Percentiles rank a stretch among this genome's conserved stretches.
Evolutionary conservation across 2,329 filamentous ascomycete genomes (phyloP).

Genomic region (Phialemonium atrogriseum): DNA sequence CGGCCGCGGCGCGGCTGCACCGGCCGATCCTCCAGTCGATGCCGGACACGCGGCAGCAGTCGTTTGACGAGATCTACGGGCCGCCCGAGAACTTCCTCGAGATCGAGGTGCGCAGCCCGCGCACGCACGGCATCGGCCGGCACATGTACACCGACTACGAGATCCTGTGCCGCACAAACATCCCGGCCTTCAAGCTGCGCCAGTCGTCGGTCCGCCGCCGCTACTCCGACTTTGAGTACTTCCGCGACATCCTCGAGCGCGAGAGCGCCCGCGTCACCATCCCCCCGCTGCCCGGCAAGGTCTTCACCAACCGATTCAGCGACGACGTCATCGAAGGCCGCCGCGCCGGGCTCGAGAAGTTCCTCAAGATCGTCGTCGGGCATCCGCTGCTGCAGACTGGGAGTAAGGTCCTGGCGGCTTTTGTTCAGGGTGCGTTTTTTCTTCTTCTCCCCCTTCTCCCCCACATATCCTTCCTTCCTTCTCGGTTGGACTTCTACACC

Average conservation of each 20-base stretch:
- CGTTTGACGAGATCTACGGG: conserved; percentile 98
- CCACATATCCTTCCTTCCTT: no score
- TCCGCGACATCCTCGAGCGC: conserved; percentile 94
- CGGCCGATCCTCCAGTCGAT: conserved; percentile 56
- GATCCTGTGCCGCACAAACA: conserved; percentile 96
- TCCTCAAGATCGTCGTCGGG: conserved; percentile 94
- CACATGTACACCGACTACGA: conserved; percentile 99
- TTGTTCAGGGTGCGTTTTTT: conserved; percentile 74
- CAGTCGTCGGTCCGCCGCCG: conserved; percentile 81
- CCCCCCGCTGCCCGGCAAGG: conserved; percentile 89
- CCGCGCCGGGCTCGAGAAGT: conserved; percentile 84
- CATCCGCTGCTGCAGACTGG: conserved; percentile 95
- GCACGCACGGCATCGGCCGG: conserved; percentile 88
- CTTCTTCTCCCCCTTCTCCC: conserved; percentile 6
- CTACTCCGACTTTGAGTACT: conserved; percentile 98
- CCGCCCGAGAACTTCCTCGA: conserved; percentile 98
- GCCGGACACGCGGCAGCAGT: conserved; percentile 75
- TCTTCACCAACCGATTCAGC: conserved; percentile 95
- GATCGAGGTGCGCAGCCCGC: conserved; percentile 89
- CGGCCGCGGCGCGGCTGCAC: conserved; percentile 30
- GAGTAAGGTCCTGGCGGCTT: conserved; percentile 90
- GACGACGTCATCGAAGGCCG: conserved; percentile 97
- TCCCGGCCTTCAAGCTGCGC: conserved; percentile 95
- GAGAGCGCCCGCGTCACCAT: conserved; percentile 93
- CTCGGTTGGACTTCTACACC: no score